These are phyloP conservation scores for Danielia oregonensis DNA, from an alignment of 805 yeast genomes.

Conservation along the genomic window DNA sequence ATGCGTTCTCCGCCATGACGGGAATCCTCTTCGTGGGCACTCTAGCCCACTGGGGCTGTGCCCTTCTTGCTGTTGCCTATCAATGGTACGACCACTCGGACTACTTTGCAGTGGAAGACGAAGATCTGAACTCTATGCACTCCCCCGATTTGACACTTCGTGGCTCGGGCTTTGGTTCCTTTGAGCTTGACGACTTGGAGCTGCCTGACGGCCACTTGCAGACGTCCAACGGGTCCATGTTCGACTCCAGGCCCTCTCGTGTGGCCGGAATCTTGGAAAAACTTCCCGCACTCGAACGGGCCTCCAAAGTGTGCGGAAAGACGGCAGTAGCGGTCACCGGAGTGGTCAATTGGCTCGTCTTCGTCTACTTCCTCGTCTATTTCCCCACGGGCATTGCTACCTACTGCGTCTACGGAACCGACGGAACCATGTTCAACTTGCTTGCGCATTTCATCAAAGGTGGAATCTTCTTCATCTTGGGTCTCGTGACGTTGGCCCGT, in stretches of 20 bases:
- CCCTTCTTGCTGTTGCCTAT: constrained; percentile 47
- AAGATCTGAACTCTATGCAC: constrained; percentile 10
- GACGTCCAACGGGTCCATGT: constrained; percentile 23
- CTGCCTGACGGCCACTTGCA: constrained; percentile 15
- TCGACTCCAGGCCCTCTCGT: constrained; percentile 6
- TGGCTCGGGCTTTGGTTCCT: constrained; percentile 14
- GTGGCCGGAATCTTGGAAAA: constrained; percentile 8
- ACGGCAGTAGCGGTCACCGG: constrained; percentile 10
- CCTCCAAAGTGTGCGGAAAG: constrained; percentile 19
- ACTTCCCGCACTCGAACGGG: constrained; percentile 10
- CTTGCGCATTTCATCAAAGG: constrained; percentile 97
- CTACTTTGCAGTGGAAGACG: constrained; percentile 12
- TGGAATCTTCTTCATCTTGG: constrained; percentile 76
- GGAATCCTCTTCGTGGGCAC: constrained; percentile 54
- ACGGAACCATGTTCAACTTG: constrained; percentile 64
- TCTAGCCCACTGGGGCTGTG: constrained; percentile 50
- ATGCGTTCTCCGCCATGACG: constrained; percentile 67
- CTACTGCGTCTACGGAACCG: constrained; percentile 68
- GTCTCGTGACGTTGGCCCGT: constrained; percentile 77
- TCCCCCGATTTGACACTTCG: constrained; percentile 13
- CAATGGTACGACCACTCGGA: constrained; percentile 24
- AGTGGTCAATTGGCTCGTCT: constrained; percentile 57
- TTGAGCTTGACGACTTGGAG: constrained; percentile 20
- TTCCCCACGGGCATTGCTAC: constrained; percentile 61
- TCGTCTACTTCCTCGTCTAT: constrained; percentile 57